These are phyloP conservation scores for Penicillium samsonianum DNA, from an alignment of 495 filamentous ascomycete genomes.

Conservation along the genomic window DNA sequence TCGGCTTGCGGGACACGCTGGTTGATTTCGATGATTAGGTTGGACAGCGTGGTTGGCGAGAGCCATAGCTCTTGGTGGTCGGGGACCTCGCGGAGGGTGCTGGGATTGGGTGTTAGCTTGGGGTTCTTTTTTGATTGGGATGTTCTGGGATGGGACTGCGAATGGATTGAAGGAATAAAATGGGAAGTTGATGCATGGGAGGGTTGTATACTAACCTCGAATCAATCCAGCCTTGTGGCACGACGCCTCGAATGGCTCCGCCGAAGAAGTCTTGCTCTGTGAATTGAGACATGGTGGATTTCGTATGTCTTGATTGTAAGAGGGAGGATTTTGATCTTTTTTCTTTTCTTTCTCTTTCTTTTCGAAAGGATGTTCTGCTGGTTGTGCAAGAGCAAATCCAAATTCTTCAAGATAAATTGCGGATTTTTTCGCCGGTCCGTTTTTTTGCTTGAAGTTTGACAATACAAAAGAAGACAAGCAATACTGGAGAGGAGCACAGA, in stretches of 20 bases:
- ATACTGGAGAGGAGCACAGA: background rate
- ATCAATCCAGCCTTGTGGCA: slow-evolving; percentile 75
- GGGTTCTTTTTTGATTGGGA: slow-evolving; percentile 6
- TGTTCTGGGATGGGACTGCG: slow-evolving; percentile 1
- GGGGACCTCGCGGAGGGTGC: slow-evolving; percentile 83
- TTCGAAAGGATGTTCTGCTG: background rate
- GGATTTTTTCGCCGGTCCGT: slow-evolving; percentile 13
- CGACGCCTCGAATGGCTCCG: slow-evolving; percentile 71
- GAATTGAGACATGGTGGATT: slow-evolving; percentile 49
- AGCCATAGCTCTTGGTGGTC: slow-evolving; percentile 95
- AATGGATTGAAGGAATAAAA: background rate
- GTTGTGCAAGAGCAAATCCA: background rate
- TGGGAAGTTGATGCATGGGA: slow-evolving; percentile 6
- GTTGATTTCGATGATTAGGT: slow-evolving; percentile 85
- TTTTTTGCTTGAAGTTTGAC: background rate
- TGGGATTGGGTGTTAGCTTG: slow-evolving; percentile 35
- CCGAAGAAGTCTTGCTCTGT: slow-evolving; percentile 70
- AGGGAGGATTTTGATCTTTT: background rate
- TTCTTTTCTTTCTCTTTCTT: background rate
- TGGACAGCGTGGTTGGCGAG: slow-evolving; percentile 72
- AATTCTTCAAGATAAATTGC: slow-evolving; percentile 14
- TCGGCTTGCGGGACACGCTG: slow-evolving; percentile 59
- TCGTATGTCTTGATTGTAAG: background rate
- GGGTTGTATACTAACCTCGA: slow-evolving; percentile 62
- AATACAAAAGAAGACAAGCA: background rate